phyloP scores from a whole-genome alignment of 2,329 filamentous ascomycete species.

The Cyphellophora europaea region DNA sequence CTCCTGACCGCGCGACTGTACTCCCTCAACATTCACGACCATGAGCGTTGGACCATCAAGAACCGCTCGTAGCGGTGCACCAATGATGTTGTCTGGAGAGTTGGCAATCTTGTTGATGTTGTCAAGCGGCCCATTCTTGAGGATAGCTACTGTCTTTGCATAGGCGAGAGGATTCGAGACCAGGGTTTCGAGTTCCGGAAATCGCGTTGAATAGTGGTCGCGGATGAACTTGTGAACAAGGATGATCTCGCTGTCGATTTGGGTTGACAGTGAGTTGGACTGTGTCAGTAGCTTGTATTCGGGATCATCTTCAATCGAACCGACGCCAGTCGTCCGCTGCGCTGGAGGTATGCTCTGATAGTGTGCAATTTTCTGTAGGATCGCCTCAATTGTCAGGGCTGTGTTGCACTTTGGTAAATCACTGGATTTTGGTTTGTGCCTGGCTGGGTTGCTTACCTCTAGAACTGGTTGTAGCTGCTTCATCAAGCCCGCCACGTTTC shows the following conservation, averaged over 20 bases:
- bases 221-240: slow-evolving; percentile 93
- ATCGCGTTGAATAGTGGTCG: slow-evolving; percentile 89
- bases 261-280: slow-evolving; percentile 80
- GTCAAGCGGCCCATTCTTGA: slow-evolving; percentile 86
- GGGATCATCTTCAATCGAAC: slow-evolving; percentile 83
- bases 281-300: slow-evolving; percentile 84
- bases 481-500: slow-evolving; percentile 71
- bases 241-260: slow-evolving; percentile 86
- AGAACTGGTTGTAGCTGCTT: slow-evolving; percentile 71
- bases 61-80: slow-evolving; percentile 65
- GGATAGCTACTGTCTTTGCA: slow-evolving; percentile 85
- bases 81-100: slow-evolving; percentile 68
- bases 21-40: slow-evolving; percentile 92
- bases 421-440: slow-evolving; percentile 25
- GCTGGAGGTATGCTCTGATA: slow-evolving; percentile 62
- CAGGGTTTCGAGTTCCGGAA: slow-evolving; percentile 83
- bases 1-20: slow-evolving; percentile 72
- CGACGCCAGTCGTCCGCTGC: slow-evolving; percentile 56
- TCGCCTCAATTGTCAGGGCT: slow-evolving; percentile 58
- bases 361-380: slow-evolving; percentile 66
- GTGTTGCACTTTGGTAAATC: slow-evolving; percentile 57
- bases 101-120: slow-evolving; percentile 66
- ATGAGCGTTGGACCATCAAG: slow-evolving; percentile 85
- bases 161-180: slow-evolving; percentile 91
- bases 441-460: slow-evolving; percentile 53